A percentile compares a stretch with the other conserved stretches of the same genome.
Evolutionary conservation across 768 basidiomycete species (phyloP).

Genomic region (Naganishia vaughanmartiniae): DNA sequence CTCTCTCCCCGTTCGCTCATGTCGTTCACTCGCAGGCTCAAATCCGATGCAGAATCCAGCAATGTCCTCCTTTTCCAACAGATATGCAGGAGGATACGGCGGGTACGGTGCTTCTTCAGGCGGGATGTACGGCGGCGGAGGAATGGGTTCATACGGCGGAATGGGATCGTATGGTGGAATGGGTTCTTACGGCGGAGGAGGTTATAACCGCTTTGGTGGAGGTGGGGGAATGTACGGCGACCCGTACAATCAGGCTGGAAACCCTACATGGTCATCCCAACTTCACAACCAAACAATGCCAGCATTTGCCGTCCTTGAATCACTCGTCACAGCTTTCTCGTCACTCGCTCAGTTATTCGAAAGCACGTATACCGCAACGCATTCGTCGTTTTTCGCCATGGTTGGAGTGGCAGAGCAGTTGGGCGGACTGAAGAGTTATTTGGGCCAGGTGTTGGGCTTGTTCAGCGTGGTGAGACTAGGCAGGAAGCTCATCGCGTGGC

Average conservation of each 20-base stretch:
- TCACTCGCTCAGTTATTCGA: constrained; percentile 97
- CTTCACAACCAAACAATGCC: constrained; percentile 85
- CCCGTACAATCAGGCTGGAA: constrained; percentile 41
- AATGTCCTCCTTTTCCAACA: constrained; percentile 18
- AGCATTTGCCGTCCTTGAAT: constrained; percentile 88
- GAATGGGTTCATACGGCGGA: constrained; percentile 5
- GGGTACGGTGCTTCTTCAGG: constrained; percentile 6
- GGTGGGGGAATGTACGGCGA: constrained; percentile 57
- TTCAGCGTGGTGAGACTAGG: constrained; percentile 72
- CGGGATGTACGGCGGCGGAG: constrained; percentile 12
- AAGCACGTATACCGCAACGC: constrained; percentile 94
- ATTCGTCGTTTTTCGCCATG: constrained; percentile 83
- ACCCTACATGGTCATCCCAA: constrained; percentile 71
- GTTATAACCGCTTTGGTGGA: constrained; percentile 36
- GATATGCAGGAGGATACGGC: constrained; percentile 18
- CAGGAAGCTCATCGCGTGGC: constrained; percentile 59
- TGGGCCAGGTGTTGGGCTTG: constrained; percentile 87
- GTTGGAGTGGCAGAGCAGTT: constrained; percentile 95
- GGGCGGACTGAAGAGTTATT: constrained; percentile 80
- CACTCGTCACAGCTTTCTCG: constrained; percentile 89
- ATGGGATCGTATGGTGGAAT: constrained; percentile 5
- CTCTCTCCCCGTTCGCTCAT: too few relatives aligned
- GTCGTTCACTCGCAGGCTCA: not conserved
- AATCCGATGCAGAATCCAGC: constrained; percentile 16
- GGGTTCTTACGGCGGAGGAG: constrained; percentile 34